Percentiles rank a stretch among this genome's conserved stretches.
phyloP scores from a whole-genome alignment of 345 rosid genomes.

The Eucalyptus cloeziana region DNA sequence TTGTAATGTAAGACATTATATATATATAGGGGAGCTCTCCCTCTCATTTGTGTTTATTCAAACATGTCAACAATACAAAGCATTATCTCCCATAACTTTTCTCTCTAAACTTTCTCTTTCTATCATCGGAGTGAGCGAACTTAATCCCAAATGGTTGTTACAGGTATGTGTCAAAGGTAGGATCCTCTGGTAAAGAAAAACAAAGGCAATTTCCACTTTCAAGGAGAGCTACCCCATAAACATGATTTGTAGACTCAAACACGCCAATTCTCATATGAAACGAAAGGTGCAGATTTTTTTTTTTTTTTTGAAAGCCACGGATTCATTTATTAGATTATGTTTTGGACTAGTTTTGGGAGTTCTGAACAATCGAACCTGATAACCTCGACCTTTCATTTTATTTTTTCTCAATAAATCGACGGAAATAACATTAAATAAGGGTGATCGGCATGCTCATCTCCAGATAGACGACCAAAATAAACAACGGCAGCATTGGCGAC shows the following conservation, averaged over 20 bases:
- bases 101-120: too few relatives aligned
- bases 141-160: fast-evolving
- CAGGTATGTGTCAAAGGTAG: fast-evolving
- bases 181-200: background rate
- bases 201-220: background rate
- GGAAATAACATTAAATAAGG: background rate
- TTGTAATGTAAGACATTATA: too few relatives aligned
- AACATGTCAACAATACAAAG: too few relatives aligned
- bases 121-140: fast-evolving
- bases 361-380: background rate
- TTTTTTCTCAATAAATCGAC: background rate
- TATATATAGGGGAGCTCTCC: fast-evolving
- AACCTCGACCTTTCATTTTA: background rate
- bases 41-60: too few relatives aligned
- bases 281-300: too few relatives aligned
- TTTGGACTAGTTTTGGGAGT: background rate
- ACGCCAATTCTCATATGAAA: background rate
- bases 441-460: background rate
- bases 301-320: background rate
- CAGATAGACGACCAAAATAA: background rate
- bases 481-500: background rate
- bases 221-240: background rate
- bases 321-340: background rate
- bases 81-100: too few relatives aligned
- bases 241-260: background rate